Base-by-base conservation (phyloP, 2,329 filamentous ascomycete species). In the Calonectria honghensis region DNA sequence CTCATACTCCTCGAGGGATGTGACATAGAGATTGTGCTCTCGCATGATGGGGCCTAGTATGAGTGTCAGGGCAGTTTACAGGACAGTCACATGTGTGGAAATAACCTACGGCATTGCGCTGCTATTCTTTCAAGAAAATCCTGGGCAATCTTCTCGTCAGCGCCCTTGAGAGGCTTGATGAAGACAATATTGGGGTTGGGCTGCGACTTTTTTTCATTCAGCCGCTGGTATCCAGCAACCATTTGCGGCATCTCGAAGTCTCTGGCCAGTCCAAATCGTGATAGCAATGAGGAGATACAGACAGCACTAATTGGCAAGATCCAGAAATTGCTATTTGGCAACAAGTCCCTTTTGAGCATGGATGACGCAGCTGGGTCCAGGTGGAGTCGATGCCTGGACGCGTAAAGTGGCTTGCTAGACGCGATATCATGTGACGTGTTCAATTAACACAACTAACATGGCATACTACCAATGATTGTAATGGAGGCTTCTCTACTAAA, bases 181-280 rank as follows among this genome's bases (percentile, higher is more conserved):
- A 98, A 98, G 82, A 95, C 91, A 79, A 98, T 95, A 74, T 92
- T 91, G 29, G 91, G 88, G 80, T 97, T 97, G 10, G 95, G 95
- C 73, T 94, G 93, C 69, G 93, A 91, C 59, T 89, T 91, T 81
- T 91, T 94, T 79, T 92, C 93, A 81, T 98, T 98, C 66, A 97
- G 88, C 76, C 95, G 91, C 85, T 95, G 91, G 81, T 95, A 94
- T 68, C 94, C 94, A 72, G 95, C 86, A 65, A 94, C 94, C 95
- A 97, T 97, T 6, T 54, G 57, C 27, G 45, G 63, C 16, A 64
- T 32, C 11, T 20, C 14, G 11, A 16, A 27, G n/a, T 32, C 16
- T 29, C 9, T 48, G 32, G 10, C 20, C 14, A 2, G 1, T 24
- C 4, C 24, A 37, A 64, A 14, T 31, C 29, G 18, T 4, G 29